phyloP scores from a whole-genome alignment of 2,329 filamentous ascomycete species.

The Neofusicoccum laricinum region DNA sequence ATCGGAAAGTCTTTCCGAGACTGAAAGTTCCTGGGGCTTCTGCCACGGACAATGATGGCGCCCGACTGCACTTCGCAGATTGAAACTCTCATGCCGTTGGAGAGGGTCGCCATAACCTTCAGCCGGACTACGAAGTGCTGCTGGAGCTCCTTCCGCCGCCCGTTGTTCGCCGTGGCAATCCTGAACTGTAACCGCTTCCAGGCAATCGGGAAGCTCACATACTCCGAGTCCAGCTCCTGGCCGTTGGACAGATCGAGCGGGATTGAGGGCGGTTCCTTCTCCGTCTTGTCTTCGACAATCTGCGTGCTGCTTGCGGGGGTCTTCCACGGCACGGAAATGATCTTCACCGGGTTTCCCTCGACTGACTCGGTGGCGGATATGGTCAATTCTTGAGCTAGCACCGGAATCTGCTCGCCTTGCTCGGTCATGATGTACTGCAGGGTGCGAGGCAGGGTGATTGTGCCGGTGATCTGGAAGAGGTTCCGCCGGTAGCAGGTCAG shows the following conservation, averaged over 20 bases:
- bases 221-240: constrained; percentile 74
- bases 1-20: constrained; percentile 89
- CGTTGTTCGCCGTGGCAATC: constrained; percentile 95
- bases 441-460: constrained; percentile 74
- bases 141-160: constrained; percentile 87
- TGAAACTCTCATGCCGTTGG: constrained; percentile 77
- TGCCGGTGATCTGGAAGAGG: constrained; percentile 92
- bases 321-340: constrained; percentile 98
- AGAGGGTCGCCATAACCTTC: constrained; percentile 78
- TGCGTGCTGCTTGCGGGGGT: constrained; percentile 78
- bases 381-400: constrained; percentile 78
- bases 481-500: constrained; percentile 95
- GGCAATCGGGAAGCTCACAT: constrained; percentile 85
- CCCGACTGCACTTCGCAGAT: constrained; percentile 83
- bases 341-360: constrained; percentile 84
- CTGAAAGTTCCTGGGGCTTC: constrained; percentile 93
- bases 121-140: constrained; percentile 92
- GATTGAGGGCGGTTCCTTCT: constrained; percentile 83
- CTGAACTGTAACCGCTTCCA: constrained; percentile 94
- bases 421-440: constrained; percentile 80
- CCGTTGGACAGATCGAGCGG: constrained; percentile 66
- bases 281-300: constrained; percentile 63
- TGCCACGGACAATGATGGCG: constrained; percentile 87
- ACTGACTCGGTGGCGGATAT: constrained; percentile 94
- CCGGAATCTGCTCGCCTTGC: constrained; percentile 77